A percentile compares a stretch with the other conserved stretches of the same genome.
phyloP scores from a whole-genome alignment of 2,329 filamentous ascomycete genomes.

The Pestalotiopsis sp. region DNA sequence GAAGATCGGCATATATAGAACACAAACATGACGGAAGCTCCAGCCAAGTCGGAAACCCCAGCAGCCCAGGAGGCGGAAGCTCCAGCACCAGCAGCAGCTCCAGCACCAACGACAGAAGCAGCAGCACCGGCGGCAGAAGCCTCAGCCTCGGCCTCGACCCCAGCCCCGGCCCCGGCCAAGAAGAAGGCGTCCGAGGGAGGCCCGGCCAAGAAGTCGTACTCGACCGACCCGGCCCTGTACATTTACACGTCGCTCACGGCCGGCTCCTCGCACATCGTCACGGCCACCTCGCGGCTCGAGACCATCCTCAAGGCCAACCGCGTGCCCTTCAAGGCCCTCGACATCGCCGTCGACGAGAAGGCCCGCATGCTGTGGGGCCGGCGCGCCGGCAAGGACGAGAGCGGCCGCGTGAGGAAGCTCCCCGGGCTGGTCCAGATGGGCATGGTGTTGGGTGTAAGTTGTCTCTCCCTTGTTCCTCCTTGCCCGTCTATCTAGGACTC shows the following conservation, averaged over 20 bases:
- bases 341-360: slow-evolving; percentile 87
- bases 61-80: not conserved
- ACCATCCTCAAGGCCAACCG: slow-evolving; percentile 95
- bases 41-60: not conserved
- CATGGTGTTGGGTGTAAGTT: slow-evolving; percentile 79
- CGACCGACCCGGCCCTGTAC: slow-evolving; percentile 76
- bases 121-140: not conserved
- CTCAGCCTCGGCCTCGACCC: not conserved
- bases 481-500: too few relatives aligned
- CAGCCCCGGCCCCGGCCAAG: not conserved
- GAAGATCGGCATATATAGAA: not conserved
- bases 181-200: too few relatives aligned
- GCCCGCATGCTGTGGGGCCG: slow-evolving; percentile 88
- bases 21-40: not conserved
- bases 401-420: slow-evolving; percentile 71
- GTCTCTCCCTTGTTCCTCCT: not conserved
- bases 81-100: not conserved
- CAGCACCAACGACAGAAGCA: not conserved
- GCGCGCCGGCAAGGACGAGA: slow-evolving; percentile 72
- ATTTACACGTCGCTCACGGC: slow-evolving; percentile 96
- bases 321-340: slow-evolving; percentile 89
- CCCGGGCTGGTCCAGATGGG: slow-evolving; percentile 89
- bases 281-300: slow-evolving; percentile 91
- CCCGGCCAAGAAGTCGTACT: slow-evolving; percentile 39
- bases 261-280: slow-evolving; percentile 94